Conservation (phyloP, 441 rosid species). For the Dalechampia spathulata region DNA sequence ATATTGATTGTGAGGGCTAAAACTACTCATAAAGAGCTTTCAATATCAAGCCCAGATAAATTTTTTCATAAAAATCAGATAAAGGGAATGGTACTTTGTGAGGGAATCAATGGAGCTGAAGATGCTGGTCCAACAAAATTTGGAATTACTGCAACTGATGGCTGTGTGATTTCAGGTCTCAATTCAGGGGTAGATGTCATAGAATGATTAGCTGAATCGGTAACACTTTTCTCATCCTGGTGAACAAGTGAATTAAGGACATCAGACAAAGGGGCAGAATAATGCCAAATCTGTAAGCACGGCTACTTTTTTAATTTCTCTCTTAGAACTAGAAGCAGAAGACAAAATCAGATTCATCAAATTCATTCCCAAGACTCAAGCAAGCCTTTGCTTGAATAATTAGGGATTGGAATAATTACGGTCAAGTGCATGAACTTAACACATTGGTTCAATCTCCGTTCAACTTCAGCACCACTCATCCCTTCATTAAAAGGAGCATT, state of each 20-base stretch:
- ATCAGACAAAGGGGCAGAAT: background rate
- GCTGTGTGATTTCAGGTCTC: constrained; percentile 50
- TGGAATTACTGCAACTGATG: constrained; percentile 33
- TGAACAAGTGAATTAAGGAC: constrained; percentile 10
- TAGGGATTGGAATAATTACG: constrained; percentile 14
- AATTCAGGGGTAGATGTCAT: constrained; percentile 32
- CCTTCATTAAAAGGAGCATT: constrained; percentile 62
- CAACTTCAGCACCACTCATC: constrained; percentile 75
- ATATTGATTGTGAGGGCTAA: constrained; percentile 10
- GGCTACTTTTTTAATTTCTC: background rate
- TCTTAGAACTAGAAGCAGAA: background rate
- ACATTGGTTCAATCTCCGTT: constrained; percentile 51
- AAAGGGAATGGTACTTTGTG: constrained; percentile 45
- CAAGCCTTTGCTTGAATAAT: too few relatives aligned
- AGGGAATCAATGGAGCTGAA: constrained; percentile 30
- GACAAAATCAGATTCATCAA: background rate
- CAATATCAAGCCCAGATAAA: constrained; percentile 3
- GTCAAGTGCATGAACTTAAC: constrained; percentile 32
- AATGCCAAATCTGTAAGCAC: background rate
- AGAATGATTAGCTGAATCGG: constrained; percentile 31
- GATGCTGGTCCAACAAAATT: constrained; percentile 31
- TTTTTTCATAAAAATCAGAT: background rate
- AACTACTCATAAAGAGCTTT: constrained; percentile 4
- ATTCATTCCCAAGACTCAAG: background rate
- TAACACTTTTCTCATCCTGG: constrained; percentile 45